Evolutionary conservation across 2,329 filamentous ascomycete genomes (phyloP), one percentile per base, ranked within the genome.

Genomic region (Exutisphaerella laricina): DNA sequence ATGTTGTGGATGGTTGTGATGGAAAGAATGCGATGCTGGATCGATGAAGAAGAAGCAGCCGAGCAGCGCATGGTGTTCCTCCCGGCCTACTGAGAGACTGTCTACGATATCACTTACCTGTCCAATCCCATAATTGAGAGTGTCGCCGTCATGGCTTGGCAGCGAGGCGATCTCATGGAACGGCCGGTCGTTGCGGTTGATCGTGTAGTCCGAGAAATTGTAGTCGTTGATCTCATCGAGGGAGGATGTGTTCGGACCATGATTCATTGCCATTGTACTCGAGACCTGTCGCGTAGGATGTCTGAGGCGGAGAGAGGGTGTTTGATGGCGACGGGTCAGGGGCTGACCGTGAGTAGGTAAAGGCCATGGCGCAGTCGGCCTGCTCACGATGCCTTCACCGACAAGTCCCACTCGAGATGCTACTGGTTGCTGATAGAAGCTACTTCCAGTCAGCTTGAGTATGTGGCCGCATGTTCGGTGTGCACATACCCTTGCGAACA

Each of bases 401-500:
- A 48, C 45, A 44, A 22, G 41, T 36, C 7, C 14, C 18, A 23
- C n/a, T 12, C 18, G 21, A 9, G 33, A n/a, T 21, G 33, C 23
- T 13, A 23, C 20, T 23, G 33, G 20, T 16, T 23, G 33, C 21
- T 30, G 22, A 30, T 22, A 18, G 25, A 20, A 36, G 34, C 37
- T 34, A 31, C 39, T 39, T 18, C 13, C 22, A 32, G 21, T 34
- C 34, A 42, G 17, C 23, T 12, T 39, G 28, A 14, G 48, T 42
- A 26, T 25, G 16, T 29, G 38, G 28, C 44, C 51, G 43, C 28
- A 22, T 36, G 30, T 44, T 48, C 51, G 49, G 46, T 52, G 51
- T 52, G 51, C 49, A 50, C 45, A 43, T 45, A 52, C 45, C 51
- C 46, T 43, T 14, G 29, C 16, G 28, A 22, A 33, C 32, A 25